phyloP scores from a whole-genome alignment of 129 eudicot genomes.

The Apium graveolens region DNA sequence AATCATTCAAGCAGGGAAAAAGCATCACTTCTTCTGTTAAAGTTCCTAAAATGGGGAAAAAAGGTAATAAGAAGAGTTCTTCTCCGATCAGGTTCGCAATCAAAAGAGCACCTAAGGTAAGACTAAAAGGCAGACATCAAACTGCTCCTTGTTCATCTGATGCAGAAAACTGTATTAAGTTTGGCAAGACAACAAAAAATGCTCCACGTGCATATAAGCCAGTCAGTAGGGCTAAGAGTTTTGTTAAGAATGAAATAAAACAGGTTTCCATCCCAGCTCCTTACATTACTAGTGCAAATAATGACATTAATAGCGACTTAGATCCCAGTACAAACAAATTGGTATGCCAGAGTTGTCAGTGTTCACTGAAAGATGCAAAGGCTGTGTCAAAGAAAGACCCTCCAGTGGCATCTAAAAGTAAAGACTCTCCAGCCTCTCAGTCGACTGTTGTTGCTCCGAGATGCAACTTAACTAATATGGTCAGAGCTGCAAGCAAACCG shows the following conservation, averaged over 20 bases:
- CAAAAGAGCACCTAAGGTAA: conserved; percentile 33
- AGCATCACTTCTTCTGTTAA: conserved; percentile 21
- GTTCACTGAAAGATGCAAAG: conserved; percentile 41
- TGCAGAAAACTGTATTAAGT: conserved; percentile 32
- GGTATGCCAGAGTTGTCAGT: conserved; percentile 78
- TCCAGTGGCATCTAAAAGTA: conserved; percentile 3
- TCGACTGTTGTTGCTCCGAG: conserved; percentile 18
- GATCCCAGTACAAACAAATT: conserved; percentile 28
- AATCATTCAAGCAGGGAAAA: conserved; percentile 23
- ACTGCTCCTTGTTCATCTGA: conserved; percentile 26
- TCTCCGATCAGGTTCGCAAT: conserved; percentile 30
- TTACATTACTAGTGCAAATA: conserved; percentile 13
- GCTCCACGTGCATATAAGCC: conserved; percentile 50
- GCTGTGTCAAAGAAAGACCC: conserved; percentile 30
- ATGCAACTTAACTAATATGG: conserved; percentile 14
- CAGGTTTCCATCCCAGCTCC: conserved; percentile 27
- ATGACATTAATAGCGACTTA: conserved; percentile 21
- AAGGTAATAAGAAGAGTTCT: conserved; percentile 16
- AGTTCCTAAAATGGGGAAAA: conserved; percentile 25
- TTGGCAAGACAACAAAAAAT: conserved; percentile 38
- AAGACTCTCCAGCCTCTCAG: conserved; percentile 20
- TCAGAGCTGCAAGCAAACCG: conserved; percentile 22
- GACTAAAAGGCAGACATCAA: conserved; percentile 41
- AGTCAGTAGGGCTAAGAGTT: conserved; percentile 42
- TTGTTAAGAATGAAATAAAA: conserved; percentile 46